Base-by-base conservation (phyloP, 2,329 filamentous ascomycete genomes). In the Ceratocystis huliohia region DNA sequence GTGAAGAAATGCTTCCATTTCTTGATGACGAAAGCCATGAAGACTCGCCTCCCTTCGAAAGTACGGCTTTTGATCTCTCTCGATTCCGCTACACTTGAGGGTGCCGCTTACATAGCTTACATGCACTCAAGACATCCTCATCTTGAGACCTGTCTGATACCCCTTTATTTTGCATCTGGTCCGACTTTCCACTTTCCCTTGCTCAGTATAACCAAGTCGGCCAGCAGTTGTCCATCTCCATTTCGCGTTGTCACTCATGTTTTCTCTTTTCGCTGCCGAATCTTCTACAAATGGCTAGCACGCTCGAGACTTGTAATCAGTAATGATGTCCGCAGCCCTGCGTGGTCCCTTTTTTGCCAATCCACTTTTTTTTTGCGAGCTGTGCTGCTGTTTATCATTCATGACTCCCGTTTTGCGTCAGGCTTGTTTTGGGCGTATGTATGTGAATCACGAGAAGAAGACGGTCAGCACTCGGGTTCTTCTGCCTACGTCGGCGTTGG, bases 1-100 rank as follows among this genome's bases (percentile, higher is more conserved):
- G 82, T 70, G 83, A 85, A 71, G 83, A 85, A 66, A 77, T 82
- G 65, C 78, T 85, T 68, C 73, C 81, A 15, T 79, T 79, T 30
- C 81, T 81, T 71, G 82, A 81, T 68, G 80, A 81, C 67, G 75
- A 76, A 20, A 78, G 79, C 13, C 68, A 69, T 5, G 72, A 73
- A 8, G 77, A 79, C 44, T 69, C 72, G 17, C 22, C 53, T 6
- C 20, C 28, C 17, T 65, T 50, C 17, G 61, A 64, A 44, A 50
- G 22, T 15, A 20, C 50, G 8, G 7, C 50, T 4, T 37, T 68
- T 22, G 62, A 68, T 63, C 20, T 68, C 25, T 66, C 67, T 28
- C 37, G 44, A 25, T 68, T 68, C 45, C 17, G 30, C n/a, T 64
- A 68, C 44, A 30, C 53, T 17, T 53, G 28, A 57, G 22, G 53